Evolutionary conservation across 495 filamentous ascomycete species (phyloP), one percentile per base, ranked within the genome.

Genomic region (Penicillium steckii): DNA sequence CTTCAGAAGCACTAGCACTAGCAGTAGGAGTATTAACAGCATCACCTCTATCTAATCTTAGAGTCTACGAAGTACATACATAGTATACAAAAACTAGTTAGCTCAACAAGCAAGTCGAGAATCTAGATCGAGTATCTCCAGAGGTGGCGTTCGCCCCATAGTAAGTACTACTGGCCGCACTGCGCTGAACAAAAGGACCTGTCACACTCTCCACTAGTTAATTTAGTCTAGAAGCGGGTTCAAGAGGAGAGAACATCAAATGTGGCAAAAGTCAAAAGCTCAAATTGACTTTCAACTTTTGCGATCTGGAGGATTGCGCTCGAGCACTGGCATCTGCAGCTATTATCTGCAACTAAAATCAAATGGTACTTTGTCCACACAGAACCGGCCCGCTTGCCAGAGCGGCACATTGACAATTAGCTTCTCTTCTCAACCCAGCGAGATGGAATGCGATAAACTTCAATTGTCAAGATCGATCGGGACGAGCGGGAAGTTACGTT

Each of bases 391-490:
- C 38, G 38, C 38, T 37, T 15, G 15, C 33, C n/a, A n/a, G 18
- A 37, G 33, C 33, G 33, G 33, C 33, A 37, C 33, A 37, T 37
- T 37, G 33, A 15, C 15, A 15, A 17, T 15, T 37, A 37, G 33
- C 18, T 37, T n/a, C n/a, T n/a, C n/a, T n/a, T n/a, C n/a, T n/a
- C 33, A 37, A 15, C 8, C 15, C 15, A 15, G 13, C 7, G 33
- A 15, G n/a, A 37, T 37, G 33, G 15, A 15, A 37, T 37, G 21
- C 58, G 50, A 59, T 62, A 46, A 46, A 59, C 46, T 60, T 62
- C 43, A 24, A 58, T 49, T 33, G 32, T 32, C 51, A 52, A 55
- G 52, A 57, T 62, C 62, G 62, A 65, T 62, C 59, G 56, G 59
- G 48, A 48, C 17, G 32, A 27, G 23, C 54, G 53, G 46, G 56